Conservation (phyloP, 2,329 filamentous ascomycete species). For the Ophiosphaerella korrae region DNA sequence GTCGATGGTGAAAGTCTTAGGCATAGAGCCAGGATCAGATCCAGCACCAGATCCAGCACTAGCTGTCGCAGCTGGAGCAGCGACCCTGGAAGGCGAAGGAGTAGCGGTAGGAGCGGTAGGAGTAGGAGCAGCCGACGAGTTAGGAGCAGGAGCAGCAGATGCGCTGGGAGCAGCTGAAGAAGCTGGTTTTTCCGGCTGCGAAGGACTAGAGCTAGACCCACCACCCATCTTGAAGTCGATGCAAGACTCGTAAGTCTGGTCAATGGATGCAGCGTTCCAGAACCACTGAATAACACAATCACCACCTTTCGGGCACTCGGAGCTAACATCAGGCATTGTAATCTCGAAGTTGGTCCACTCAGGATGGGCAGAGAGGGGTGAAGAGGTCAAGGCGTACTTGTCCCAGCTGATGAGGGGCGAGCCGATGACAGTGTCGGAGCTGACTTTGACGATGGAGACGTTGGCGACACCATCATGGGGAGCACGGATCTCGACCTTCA, state of each 20-base stretch:
- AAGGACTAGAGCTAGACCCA: constrained; percentile 28
- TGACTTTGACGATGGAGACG: constrained; percentile 62
- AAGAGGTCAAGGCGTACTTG: constrained; percentile 58
- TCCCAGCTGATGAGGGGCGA: constrained; percentile 60
- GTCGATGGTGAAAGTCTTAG: constrained; percentile 40
- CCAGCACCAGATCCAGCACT: constrained; percentile 14
- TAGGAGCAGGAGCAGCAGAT: constrained; percentile 12
- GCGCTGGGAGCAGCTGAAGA: constrained; percentile 7
- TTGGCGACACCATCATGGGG: constrained; percentile 63
- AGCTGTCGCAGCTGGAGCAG: constrained; percentile 15
- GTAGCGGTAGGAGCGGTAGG: constrained; percentile 10
- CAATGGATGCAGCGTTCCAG: constrained; percentile 61
- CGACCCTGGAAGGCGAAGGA: constrained; percentile 13
- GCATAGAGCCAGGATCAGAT: constrained; percentile 20
- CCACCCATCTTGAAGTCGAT: constrained; percentile 61
- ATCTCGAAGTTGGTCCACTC: constrained; percentile 58
- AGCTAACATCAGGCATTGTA: constrained; percentile 59
- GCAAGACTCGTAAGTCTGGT: constrained; percentile 68
- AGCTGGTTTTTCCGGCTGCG: background rate
- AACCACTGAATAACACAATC: constrained; percentile 66
- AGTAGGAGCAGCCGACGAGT: constrained; percentile 15
- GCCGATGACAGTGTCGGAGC: constrained; percentile 59
- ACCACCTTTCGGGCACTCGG: constrained; percentile 55
- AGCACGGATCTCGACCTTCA: constrained; percentile 56
- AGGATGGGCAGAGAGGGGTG: constrained; percentile 45